Base-by-base conservation (phyloP, 2,329 filamentous ascomycete genomes). In the Grosmannia serpens region DNA sequence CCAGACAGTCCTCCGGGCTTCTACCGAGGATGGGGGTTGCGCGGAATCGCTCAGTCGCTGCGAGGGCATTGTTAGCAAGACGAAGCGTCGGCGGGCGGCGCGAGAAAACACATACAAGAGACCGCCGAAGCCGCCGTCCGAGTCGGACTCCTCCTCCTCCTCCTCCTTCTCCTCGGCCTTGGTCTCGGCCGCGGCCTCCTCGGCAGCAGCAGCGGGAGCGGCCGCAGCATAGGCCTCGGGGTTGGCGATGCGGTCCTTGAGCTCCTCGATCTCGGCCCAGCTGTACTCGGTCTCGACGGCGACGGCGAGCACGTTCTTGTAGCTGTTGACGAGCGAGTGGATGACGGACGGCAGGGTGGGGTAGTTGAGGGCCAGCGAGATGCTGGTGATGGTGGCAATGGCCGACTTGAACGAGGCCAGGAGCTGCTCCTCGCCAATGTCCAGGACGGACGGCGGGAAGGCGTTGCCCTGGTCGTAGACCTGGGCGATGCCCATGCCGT, bases 221-320 rank as follows among this genome's bases (percentile, higher is more conserved):
- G 91, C 80, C 54, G 89, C 74, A 65, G 92, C 94, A 75, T 97
- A 99, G 58, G 90, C 90, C 58, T 99, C 94, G 68, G 95, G 95
- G 85, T 99, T 97, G 79, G 90, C 90, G 71, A 99, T 96, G 75
- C 94, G 91, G 81, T 99, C 94, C 88, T 99, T 99, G 80, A 99
- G 88, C 79, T 96, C 83, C 71, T 95, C 86, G 71, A 99, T 96
- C 77, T 89, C 90, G 70, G 91, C 86, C 92, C 94, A 99, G 77
- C 85, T 87, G 83, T 87, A 87, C 67, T 95, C 91, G 69, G 89
- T 96, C 77, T 86, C 83, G 70, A 99, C 75, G 70, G 94, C 95
- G 70, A 96, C 85, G 67, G 94, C 82, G 67, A 97, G 80, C 67
- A 88, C 79, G 73, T 96, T 96, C 91, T 99, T 99, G 89, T 99